phyloP scores from a whole-genome alignment of 352 stramenopile species.

The Phytophthora multivora region DNA sequence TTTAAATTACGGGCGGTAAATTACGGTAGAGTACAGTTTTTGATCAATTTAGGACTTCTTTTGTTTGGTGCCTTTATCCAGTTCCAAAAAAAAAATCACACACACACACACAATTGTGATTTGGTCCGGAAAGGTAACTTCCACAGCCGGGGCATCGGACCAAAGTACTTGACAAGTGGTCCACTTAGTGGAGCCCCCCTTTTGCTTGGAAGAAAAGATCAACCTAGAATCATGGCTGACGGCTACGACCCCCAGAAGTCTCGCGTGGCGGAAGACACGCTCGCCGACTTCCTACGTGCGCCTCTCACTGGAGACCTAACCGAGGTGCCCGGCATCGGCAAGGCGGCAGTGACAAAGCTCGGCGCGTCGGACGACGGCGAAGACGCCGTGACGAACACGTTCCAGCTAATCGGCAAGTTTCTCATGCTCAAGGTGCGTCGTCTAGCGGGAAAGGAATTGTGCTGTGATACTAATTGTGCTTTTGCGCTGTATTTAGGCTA shows the following conservation, averaged over 20 bases:
- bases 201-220: too few relatives aligned
- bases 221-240: conserved; percentile 53
- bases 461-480: conserved; percentile 14
- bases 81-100: too few relatives aligned
- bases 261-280: conserved; percentile 89
- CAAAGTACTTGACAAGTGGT: too few relatives aligned
- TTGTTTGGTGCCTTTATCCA: too few relatives aligned
- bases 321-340: conserved; percentile 95
- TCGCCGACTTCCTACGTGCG: conserved; percentile 92
- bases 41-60: too few relatives aligned
- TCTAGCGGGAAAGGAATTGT: neutral
- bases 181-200: too few relatives aligned
- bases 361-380: conserved; percentile 68
- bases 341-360: conserved; percentile 89
- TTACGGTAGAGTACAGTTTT: too few relatives aligned
- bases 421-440: conserved; percentile 78
- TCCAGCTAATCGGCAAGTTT: conserved; percentile 97
- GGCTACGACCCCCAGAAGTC: conserved; percentile 93
- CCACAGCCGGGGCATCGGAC: too few relatives aligned
- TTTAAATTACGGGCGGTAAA: too few relatives aligned
- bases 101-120: too few relatives aligned
- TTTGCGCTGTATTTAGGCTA: conserved; percentile 39
- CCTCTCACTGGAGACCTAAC: conserved; percentile 92
- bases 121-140: too few relatives aligned
- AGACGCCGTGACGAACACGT: conserved; percentile 96